Percentiles rank a stretch among this genome's conserved stretches.
Evolutionary conservation across 345 rosid species (phyloP).

Genomic region (Eucalyptus decipiens): DNA sequence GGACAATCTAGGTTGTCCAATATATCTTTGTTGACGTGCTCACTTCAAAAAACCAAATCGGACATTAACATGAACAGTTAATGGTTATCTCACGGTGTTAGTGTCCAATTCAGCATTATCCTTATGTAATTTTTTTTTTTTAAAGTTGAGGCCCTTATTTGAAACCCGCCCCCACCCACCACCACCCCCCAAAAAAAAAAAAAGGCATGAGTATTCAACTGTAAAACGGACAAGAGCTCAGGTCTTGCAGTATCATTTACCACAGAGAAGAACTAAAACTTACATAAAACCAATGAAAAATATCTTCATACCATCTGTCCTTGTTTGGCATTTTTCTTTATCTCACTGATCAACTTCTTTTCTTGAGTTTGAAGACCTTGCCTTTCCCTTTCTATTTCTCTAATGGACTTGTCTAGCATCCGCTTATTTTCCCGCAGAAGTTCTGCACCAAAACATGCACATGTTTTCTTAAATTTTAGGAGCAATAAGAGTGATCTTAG

Average conservation of each 20-base stretch:
- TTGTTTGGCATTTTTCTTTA: conserved; percentile 88
- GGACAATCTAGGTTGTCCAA: neutral
- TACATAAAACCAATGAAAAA: neutral
- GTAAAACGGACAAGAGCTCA: neutral
- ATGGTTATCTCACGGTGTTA: neutral
- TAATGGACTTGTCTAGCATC: conserved; percentile 90
- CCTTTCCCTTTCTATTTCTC: conserved; percentile 96
- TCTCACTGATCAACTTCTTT: conserved; percentile 82
- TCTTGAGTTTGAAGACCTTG: conserved; percentile 87
- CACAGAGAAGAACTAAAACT: neutral
- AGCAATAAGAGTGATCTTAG: neutral
- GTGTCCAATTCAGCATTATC: neutral
- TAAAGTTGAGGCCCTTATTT: neutral
- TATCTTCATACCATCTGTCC: conserved; percentile 72
- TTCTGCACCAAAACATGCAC: conserved; percentile 25
- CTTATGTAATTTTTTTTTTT: neutral
- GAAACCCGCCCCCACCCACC: accelerated
- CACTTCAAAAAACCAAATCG: neutral
- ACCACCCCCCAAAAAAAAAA: neutral
- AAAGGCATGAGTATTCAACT: neutral
- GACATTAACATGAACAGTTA: neutral
- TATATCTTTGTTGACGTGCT: neutral
- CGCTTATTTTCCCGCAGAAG: conserved; percentile 92
- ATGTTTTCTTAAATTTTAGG: neutral
- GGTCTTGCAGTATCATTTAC: neutral